Evolutionary conservation across 352 stramenopile genomes (phyloP), one percentile per base, ranked within the genome.

Genomic region (Globisporangium paroecandrum): DNA sequence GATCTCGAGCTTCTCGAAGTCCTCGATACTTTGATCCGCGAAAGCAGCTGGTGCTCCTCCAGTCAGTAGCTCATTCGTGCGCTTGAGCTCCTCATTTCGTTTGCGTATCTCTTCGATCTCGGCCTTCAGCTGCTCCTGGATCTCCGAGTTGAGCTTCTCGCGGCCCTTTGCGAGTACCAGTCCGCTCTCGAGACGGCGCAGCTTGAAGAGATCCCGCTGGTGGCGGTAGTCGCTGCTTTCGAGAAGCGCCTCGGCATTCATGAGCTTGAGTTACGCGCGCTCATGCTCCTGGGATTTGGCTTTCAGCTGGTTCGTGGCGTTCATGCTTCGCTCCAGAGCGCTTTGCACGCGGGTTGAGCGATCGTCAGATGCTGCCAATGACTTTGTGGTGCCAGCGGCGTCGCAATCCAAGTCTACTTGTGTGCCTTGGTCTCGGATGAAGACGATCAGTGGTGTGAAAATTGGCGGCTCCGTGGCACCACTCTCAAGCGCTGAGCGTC

Each of bases 231-330:
- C 75, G 68, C 15, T 75, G 43, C 51, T 77, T 27, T 15, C 62
- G 27, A 58, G 70, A 69, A n/a, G 62, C 25, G 55, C 61, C 10
- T 82, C 54, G 47, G 76, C 38, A 25, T 76, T 68, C 1, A 69
- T 64, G 24, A 81, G 56, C 9, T 67, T 66, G 57, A 88, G 60
- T 13, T 60, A 69, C 27, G 79, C 51, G 1, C 64, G 71, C 51
- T 90, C 82, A n/a, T 66, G 69, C n/a, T 83, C 74, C 34, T 85
- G 69, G 0, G 71, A 75, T 56, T 83, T 87, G 41, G 13, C 24
- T 47, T 74, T 80, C 18, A 89, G 71, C 66, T 81, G 66, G n/a
- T 69, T 77, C 0, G 69, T 69, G 34, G 77, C 62, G 4, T 49
- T 25, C 47, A 91, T 69, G 25, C 72, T 85, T 5, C 79, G 58